Evolutionary conservation across 805 yeast species (phyloP), one percentile per base, ranked within the genome.

Genomic region (Metschnikowia drakensbergensis): DNA sequence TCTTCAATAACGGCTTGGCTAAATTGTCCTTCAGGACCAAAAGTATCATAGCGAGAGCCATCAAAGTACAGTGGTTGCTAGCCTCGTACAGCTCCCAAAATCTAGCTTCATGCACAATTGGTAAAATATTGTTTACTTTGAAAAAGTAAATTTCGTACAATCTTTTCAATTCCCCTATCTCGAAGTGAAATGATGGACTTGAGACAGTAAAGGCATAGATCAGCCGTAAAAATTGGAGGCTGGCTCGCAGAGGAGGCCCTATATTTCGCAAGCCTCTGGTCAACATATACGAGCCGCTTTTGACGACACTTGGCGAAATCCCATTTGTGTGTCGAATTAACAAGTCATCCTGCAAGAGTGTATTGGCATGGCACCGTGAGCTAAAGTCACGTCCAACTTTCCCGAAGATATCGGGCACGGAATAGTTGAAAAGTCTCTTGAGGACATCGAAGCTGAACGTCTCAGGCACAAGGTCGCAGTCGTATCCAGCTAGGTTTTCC

Each of bases 161-260:
- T 39, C 55, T 54, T 6, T 49, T 44, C 25, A 55, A 50, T 41
- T 67, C 67, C 6, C 47, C 43, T 6, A 44, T 32, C 10, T 50
- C 46, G 25, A 68, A 55, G 6, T 53, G 58, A 42, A 52, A 65
- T 38, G 57, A 61, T 2, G 58, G 54, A 23, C 68, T 53, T 8
- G 67, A 69, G 50, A 72, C 54, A 6, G 67, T 64, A 50, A 72
- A 72, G 8, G 77, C 76, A 35, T 66, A 60, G 26, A 72, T 65
- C 30, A 66, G 58, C 23, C 63, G 50, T 39, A 71, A 54, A 47
- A 66, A 70, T 4, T 64, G 60, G 46, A 55, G 45, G 26, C 32
- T 33, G 7, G 45, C 32, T 42, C 30, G 31, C 43, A 40, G 43
- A 40, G 43, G 43, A 25, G 35, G 36, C 9, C 25, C 30, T n/a